phyloP scores from a whole-genome alignment of 805 yeast species.

The Priceomyces haplophilus region DNA sequence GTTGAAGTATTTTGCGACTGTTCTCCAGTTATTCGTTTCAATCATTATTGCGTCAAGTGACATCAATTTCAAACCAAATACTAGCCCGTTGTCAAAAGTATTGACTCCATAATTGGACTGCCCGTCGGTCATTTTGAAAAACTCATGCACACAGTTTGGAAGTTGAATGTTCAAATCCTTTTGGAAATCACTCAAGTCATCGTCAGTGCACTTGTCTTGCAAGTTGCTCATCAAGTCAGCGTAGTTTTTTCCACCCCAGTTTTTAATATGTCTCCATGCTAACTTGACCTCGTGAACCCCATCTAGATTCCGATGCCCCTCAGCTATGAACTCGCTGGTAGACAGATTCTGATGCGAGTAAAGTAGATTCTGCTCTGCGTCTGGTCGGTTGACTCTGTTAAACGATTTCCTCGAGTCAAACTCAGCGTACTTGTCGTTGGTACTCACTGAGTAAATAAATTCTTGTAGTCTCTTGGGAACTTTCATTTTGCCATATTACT shows the following conservation, averaged over 20 bases:
- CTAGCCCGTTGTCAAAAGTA: constrained; percentile 62
- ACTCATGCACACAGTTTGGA: constrained; percentile 81
- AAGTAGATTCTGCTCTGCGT: constrained; percentile 29
- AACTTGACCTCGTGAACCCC: constrained; percentile 74
- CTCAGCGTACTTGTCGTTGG: constrained; percentile 70
- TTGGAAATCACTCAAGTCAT: constrained; percentile 81
- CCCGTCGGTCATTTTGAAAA: constrained; percentile 83
- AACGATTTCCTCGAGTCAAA: constrained; percentile 50
- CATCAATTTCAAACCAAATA: constrained; percentile 78
- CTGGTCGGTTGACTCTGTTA: constrained; percentile 42
- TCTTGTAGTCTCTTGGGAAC: constrained; percentile 47
- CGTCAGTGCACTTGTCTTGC: constrained; percentile 72
- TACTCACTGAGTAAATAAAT: constrained; percentile 59
- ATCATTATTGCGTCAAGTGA: constrained; percentile 76
- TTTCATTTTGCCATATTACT: constrained; percentile 13
- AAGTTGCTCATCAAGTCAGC: constrained; percentile 80
- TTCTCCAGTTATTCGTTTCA: constrained; percentile 84
- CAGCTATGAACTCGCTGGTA: constrained; percentile 17
- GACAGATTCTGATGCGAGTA: constrained; percentile 26
- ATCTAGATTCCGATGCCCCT: constrained; percentile 39
- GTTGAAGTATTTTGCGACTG: constrained; percentile 49
- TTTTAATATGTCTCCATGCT: constrained; percentile 87
- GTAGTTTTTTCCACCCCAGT: constrained; percentile 75
- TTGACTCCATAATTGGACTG: constrained; percentile 68
- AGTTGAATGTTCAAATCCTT: constrained; percentile 69